Percentiles rank a stretch among this genome's conserved stretches.
Evolutionary conservation across 148 eudicot species (phyloP).

Genomic region (Camellia lanceoleosa): DNA sequence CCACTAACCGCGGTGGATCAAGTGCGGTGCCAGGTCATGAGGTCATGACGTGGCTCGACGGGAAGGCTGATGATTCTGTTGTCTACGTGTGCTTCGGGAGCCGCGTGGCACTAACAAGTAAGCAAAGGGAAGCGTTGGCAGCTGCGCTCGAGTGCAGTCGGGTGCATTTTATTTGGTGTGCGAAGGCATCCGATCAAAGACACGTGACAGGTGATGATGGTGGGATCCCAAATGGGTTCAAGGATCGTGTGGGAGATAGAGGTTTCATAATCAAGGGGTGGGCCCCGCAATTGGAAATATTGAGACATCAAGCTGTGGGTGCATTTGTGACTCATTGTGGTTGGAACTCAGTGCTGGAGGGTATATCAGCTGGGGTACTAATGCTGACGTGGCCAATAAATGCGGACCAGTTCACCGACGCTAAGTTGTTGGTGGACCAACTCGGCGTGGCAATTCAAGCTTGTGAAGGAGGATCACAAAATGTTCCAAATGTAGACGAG

Average conservation of each 20-base stretch:
- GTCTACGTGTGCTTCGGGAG: constrained; percentile 72
- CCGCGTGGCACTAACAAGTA: constrained; percentile 30
- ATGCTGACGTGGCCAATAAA: constrained; percentile 68
- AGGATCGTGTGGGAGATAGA: constrained; percentile 30
- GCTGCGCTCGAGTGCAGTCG: constrained; percentile 48
- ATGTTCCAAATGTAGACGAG: too few species aligned
- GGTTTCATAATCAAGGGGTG: constrained; percentile 49
- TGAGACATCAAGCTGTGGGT: constrained; percentile 52
- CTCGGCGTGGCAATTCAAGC: constrained; percentile 34
- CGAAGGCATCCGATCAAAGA: constrained; percentile 20
- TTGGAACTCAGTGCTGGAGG: constrained; percentile 46
- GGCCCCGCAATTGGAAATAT: constrained; percentile 61
- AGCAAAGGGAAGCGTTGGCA: constrained; percentile 49
- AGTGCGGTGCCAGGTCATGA: constrained; percentile 2
- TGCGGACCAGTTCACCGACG: constrained; percentile 60
- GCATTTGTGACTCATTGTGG: constrained; percentile 73
- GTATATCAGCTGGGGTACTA: constrained; percentile 49
- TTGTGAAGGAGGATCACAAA: constrained; percentile 28
- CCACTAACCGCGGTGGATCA: background rate
- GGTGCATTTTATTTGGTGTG: constrained; percentile 52
- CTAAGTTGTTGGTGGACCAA: constrained; percentile 49
- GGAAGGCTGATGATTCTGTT: constrained; percentile 46
- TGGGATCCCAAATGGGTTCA: constrained; percentile 31
- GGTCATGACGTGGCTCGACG: constrained; percentile 55
- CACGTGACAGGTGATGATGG: constrained; percentile 18